These are phyloP conservation scores for Brassica balearica DNA, from an alignment of 441 rosid species.

Conservation along the genomic window DNA sequence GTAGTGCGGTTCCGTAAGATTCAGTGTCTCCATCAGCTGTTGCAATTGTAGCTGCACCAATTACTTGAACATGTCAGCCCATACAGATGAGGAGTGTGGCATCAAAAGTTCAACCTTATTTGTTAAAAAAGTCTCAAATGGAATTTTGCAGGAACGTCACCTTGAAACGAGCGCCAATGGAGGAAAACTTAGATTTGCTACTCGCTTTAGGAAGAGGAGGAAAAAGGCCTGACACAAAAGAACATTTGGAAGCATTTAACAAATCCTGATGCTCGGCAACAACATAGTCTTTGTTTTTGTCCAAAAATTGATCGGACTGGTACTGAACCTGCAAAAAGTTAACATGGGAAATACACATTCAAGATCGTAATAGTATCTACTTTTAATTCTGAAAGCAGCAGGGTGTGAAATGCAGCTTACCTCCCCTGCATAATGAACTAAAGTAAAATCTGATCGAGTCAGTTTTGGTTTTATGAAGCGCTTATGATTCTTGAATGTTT, in stretches of 20 bases:
- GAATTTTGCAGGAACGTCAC: constrained; percentile 44
- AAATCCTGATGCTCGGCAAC: constrained; percentile 81
- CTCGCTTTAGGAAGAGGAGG: constrained; percentile 64
- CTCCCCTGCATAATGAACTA: constrained; percentile 83
- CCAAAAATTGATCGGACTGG: constrained; percentile 73
- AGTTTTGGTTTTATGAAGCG: constrained; percentile 76
- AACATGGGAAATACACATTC: constrained; percentile 35
- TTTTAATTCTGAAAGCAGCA: constrained; percentile 23
- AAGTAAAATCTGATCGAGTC: constrained; percentile 66
- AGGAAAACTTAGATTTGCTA: constrained; percentile 73
- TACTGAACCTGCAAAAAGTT: constrained; percentile 66
- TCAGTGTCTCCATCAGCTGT: constrained; percentile 85
- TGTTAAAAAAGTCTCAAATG: background rate
- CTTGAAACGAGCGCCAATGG: constrained; percentile 80
- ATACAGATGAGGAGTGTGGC: constrained; percentile 37
- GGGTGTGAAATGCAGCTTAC: constrained; percentile 46
- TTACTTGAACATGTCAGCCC: constrained; percentile 41
- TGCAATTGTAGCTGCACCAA: constrained; percentile 86
- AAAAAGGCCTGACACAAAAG: constrained; percentile 68
- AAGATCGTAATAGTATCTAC: constrained; percentile 16
- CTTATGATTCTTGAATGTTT: constrained; percentile 67
- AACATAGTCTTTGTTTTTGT: constrained; percentile 82
- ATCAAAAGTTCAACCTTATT: constrained; percentile 23
- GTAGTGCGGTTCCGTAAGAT: constrained; percentile 88
- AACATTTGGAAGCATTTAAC: constrained; percentile 69